Conservation (phyloP, 345 rosid genomes). For the Viola odorata region DNA sequence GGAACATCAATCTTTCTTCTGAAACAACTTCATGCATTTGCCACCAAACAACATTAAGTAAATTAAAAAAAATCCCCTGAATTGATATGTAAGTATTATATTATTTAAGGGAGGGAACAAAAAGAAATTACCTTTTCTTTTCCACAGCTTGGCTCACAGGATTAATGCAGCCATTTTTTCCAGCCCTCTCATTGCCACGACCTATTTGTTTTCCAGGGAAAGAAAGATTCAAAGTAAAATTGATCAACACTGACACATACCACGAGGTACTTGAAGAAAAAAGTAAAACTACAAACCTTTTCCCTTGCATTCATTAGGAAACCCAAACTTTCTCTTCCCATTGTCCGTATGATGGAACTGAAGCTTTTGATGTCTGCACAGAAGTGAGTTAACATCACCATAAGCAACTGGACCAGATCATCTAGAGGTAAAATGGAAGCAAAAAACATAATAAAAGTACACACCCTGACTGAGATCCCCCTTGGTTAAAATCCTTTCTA, state of each 20-base stretch:
- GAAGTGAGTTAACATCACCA: conserved; percentile 18
- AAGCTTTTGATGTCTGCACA: conserved; percentile 48
- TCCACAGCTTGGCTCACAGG: conserved; percentile 26
- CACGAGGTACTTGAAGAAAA: neutral
- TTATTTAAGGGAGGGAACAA: neutral
- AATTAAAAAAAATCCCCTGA: neutral
- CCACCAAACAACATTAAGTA: neutral
- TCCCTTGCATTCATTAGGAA: conserved; percentile 27
- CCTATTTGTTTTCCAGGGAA: conserved; percentile 26
- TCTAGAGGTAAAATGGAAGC: neutral
- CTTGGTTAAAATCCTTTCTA: conserved; percentile 26
- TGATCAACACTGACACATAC: neutral
- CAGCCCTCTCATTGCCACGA: conserved; percentile 26
- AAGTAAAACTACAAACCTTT: conserved; percentile 40
- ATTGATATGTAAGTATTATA: neutral
- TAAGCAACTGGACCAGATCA: conserved; percentile 1
- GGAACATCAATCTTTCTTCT: neutral
- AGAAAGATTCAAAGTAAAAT: neutral
- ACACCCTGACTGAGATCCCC: conserved; percentile 39
- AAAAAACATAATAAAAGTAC: conserved; percentile 16
- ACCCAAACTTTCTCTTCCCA: conserved; percentile 44
- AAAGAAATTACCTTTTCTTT: conserved; percentile 42
- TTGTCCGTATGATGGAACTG: conserved; percentile 37
- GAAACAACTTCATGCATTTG: neutral
- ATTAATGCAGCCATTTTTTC: conserved; percentile 22